These are phyloP conservation scores for Chamaecrista fasciculata DNA, from an alignment of 306 rosid genomes.

Conservation along the genomic window DNA sequence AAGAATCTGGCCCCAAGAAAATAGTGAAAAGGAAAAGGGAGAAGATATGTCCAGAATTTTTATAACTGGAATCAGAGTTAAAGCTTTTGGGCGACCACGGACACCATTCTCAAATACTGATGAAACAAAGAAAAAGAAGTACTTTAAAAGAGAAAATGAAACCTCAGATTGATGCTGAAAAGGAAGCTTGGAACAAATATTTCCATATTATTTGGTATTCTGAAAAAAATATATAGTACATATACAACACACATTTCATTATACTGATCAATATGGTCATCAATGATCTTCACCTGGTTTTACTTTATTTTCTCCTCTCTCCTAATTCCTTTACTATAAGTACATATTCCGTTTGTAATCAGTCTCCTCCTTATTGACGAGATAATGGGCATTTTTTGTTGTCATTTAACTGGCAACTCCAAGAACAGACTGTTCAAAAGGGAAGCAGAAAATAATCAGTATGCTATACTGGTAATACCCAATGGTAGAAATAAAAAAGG, in stretches of 20 bases:
- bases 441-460: constrained; percentile 20
- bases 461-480: constrained; percentile 1
- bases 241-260: constrained; percentile 23
- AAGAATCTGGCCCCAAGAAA: no score
- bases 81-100: no score
- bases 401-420: constrained; percentile 44
- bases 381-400: constrained; percentile 24
- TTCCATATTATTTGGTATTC: constrained; percentile 13
- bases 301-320: constrained; percentile 20
- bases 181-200: neutral
- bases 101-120: no score
- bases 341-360: constrained; percentile 27
- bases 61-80: no score
- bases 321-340: constrained; percentile 16
- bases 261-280: constrained; percentile 26
- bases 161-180: neutral
- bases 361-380: neutral
- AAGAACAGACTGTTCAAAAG: constrained; percentile 54
- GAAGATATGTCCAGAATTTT: no score
- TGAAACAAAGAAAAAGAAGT: neutral
- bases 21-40: no score
- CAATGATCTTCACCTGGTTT: constrained; percentile 17
- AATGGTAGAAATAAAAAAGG: neutral
- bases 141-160: neutral
- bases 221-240: neutral